phyloP scores from a whole-genome alignment of 176 grass and related monocot genomes.

The Avena atlantica region DNA sequence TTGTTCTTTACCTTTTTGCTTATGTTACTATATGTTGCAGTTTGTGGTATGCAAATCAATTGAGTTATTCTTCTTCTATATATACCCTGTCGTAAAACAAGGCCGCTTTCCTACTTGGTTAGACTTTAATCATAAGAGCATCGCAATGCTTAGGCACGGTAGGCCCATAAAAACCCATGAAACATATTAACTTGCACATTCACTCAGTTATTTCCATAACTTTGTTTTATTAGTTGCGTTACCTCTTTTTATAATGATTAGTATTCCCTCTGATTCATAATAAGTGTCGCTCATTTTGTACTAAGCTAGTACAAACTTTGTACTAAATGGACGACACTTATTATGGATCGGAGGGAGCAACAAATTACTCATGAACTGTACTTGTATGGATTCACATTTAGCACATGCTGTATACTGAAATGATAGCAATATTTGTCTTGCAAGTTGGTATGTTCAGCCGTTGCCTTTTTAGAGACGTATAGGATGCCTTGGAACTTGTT shows the following conservation, averaged over 20 bases:
- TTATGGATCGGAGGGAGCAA: not conserved
- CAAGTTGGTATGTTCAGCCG: not conserved
- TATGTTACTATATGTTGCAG: not conserved
- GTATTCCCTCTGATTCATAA: no score
- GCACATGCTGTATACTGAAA: not conserved
- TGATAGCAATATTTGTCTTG: not conserved
- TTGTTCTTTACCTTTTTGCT: not conserved
- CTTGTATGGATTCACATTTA: not conserved
- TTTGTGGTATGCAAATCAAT: not conserved
- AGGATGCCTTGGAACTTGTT: no score
- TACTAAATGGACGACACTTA: no score
- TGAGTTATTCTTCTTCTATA: not conserved
- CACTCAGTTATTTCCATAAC: not conserved
- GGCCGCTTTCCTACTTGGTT: not conserved
- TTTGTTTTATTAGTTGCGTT: no score
- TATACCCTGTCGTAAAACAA: not conserved
- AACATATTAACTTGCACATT: not conserved
- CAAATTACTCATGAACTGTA: not conserved
- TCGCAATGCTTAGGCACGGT: not conserved
- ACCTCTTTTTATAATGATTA: not conserved
- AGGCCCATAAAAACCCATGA: not conserved
- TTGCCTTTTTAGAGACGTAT: not conserved
- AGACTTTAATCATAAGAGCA: not conserved
- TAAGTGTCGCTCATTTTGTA: no score
- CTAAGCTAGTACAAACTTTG: no score